Evolutionary conservation across 2,329 filamentous ascomycete genomes (phyloP).

Genomic region (Nigrospora osmanthi): DNA sequence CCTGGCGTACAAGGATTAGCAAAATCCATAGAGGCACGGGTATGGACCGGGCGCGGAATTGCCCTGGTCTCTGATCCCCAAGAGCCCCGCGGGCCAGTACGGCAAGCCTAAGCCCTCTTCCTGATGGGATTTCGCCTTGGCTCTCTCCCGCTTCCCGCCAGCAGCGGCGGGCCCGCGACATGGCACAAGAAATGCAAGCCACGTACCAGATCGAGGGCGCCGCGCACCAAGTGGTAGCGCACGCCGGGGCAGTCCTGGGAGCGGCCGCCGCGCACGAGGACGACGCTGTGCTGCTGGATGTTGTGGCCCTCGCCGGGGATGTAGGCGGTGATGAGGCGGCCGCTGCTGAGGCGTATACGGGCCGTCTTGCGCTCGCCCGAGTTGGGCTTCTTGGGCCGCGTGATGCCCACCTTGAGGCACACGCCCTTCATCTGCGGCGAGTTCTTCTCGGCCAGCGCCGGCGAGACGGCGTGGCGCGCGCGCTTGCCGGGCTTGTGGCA

Average conservation of each 20-base stretch:
- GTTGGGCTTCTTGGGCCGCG: conserved; percentile 97
- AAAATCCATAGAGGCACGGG: not conserved
- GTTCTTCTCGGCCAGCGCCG: conserved; percentile 62
- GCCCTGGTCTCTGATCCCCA: not conserved
- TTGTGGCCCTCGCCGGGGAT: conserved; percentile 98
- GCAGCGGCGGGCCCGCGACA: too few relatives aligned
- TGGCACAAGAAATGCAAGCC: not conserved
- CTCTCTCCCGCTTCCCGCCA: not conserved
- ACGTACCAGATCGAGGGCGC: conserved; percentile 86
- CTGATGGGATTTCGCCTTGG: not conserved
- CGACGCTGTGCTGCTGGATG: conserved; percentile 97
- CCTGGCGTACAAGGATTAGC: conserved; percentile 43
- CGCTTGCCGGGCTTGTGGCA: conserved; percentile 66
- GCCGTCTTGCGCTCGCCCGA: conserved; percentile 95
- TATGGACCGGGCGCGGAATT: not conserved
- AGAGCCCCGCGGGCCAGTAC: not conserved
- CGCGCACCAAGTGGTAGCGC: conserved; percentile 87
- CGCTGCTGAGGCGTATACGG: conserved; percentile 79
- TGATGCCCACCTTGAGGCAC: conserved; percentile 87
- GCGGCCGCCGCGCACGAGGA: conserved; percentile 87
- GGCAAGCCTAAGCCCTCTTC: not conserved
- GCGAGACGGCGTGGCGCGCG: conserved; percentile 80
- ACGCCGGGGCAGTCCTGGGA: conserved; percentile 98
- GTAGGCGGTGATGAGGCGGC: conserved; percentile 83
- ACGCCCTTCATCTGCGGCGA: conserved; percentile 90